phyloP scores from a whole-genome alignment of 2,329 filamentous ascomycete genomes.

The Cryphonectria nitschkei region DNA sequence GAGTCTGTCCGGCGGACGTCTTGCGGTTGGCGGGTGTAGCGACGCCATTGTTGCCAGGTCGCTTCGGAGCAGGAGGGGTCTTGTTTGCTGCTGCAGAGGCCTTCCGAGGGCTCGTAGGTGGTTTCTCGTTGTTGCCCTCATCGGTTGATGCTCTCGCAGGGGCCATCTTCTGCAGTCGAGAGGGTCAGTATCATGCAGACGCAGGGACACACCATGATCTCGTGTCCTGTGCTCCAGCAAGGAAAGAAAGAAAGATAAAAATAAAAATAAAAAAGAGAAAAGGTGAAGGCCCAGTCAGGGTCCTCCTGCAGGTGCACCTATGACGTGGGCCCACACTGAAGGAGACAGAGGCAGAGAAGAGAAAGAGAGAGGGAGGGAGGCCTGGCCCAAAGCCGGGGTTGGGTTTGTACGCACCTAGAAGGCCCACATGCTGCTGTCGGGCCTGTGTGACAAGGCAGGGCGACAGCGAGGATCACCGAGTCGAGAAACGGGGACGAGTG shows the following conservation, averaged over 20 bases:
- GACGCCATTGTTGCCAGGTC: constrained; percentile 30
- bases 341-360: neutral
- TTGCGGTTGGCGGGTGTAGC: constrained; percentile 36
- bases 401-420: constrained; percentile 27
- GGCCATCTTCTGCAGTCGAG: constrained; percentile 28
- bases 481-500: neutral
- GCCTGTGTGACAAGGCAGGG: constrained; percentile 21
- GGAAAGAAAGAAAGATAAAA: neutral
- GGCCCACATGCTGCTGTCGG: constrained; percentile 30
- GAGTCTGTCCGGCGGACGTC: constrained; percentile 37
- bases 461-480: neutral
- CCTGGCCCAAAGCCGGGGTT: neutral
- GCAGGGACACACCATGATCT: neutral
- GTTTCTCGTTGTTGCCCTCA: constrained; percentile 28
- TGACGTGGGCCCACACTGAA: constrained; percentile 24
- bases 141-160: constrained; percentile 29
- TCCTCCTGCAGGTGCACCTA: constrained; percentile 10
- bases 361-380: constrained; percentile 4
- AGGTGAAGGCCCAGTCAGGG: neutral
- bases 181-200: constrained; percentile 20
- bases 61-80: constrained; percentile 23
- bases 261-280: constrained; percentile 8
- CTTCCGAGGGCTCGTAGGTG: constrained; percentile 21
- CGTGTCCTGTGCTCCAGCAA: constrained; percentile 7
- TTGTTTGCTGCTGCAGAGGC: constrained; percentile 30